phyloP scores from a whole-genome alignment of 2,329 filamentous ascomycete genomes.

The Calcarisporium arbuscula region DNA sequence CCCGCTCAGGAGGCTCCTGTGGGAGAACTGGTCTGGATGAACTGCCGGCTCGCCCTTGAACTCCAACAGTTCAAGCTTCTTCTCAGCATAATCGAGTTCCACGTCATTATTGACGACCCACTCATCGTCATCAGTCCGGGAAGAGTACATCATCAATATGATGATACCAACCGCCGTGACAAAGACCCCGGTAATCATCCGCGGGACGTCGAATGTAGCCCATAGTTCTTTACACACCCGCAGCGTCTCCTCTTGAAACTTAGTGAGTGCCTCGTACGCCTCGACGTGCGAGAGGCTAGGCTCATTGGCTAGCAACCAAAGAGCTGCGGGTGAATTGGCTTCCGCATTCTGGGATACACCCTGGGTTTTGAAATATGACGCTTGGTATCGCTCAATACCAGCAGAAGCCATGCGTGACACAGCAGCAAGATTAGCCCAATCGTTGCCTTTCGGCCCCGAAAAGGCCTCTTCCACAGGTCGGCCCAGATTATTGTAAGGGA shows the following conservation, averaged over 20 bases:
- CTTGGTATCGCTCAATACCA: slow-evolving; percentile 84
- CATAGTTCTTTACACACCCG: slow-evolving; percentile 76
- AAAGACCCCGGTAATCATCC: slow-evolving; percentile 74
- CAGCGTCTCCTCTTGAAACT: slow-evolving; percentile 75
- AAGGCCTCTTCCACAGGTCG: slow-evolving; percentile 93
- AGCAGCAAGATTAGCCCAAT: slow-evolving; percentile 70
- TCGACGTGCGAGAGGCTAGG: slow-evolving; percentile 32
- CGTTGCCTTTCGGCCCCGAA: slow-evolving; percentile 58
- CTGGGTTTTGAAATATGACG: slow-evolving; percentile 69
- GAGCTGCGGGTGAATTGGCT: slow-evolving; percentile 26
- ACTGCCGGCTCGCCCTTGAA: slow-evolving; percentile 31
- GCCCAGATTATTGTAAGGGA: slow-evolving; percentile 94
- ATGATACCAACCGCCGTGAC: slow-evolving; percentile 64
- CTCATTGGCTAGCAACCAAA: slow-evolving; percentile 43
- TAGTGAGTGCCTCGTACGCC: slow-evolving; percentile 53
- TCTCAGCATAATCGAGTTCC: slow-evolving; percentile 54
- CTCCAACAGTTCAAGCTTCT: slow-evolving; percentile 44
- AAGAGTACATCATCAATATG: slow-evolving; percentile 67
- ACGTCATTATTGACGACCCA: slow-evolving; percentile 47
- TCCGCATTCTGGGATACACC: slow-evolving; percentile 58
- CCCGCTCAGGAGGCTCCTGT: slow-evolving; percentile 27
- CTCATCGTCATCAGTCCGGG: slow-evolving; percentile 48
- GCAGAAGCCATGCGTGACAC: slow-evolving; percentile 74
- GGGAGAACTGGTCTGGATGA: slow-evolving; percentile 29
- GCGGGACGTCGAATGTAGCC: slow-evolving; percentile 83